Conservation (phyloP, 192 early-diverging fungal species). For the Backusella morwellensis region DNA sequence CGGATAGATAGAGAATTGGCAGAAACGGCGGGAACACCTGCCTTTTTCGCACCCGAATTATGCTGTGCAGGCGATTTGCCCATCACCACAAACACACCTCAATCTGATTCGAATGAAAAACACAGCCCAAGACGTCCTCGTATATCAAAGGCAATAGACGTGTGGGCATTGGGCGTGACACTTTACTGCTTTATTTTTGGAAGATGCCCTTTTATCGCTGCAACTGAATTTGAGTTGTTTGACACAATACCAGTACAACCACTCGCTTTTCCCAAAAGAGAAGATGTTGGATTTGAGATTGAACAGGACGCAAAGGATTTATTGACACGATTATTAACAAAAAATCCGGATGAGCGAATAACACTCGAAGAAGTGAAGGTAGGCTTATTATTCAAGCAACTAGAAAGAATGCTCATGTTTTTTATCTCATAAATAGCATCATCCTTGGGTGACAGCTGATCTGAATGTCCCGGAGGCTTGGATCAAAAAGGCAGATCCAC, state of each 20-base stretch:
- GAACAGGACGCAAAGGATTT: slow-evolving; percentile 70
- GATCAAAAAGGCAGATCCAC: slow-evolving; percentile 78
- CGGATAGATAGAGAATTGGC: slow-evolving; percentile 84
- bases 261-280: slow-evolving; percentile 48
- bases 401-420: too few relatives aligned
- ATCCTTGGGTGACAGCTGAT: slow-evolving; percentile 86
- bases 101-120: not conserved
- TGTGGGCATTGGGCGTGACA: slow-evolving; percentile 98
- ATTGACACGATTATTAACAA: slow-evolving; percentile 75
- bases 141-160: slow-evolving; percentile 89
- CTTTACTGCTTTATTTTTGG: slow-evolving; percentile 95
- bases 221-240: slow-evolving; percentile 97
- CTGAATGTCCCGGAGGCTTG: slow-evolving; percentile 64
- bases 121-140: slow-evolving; percentile 38
- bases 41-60: slow-evolving; percentile 98
- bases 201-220: slow-evolving; percentile 88
- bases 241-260: slow-evolving; percentile 81
- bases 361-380: slow-evolving; percentile 89
- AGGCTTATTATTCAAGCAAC: not conserved
- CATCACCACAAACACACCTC: not conserved
- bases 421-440: slow-evolving; percentile 29
- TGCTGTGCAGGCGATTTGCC: slow-evolving; percentile 65
- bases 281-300: slow-evolving; percentile 36
- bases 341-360: slow-evolving; percentile 85
- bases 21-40: slow-evolving; percentile 94